These are phyloP conservation scores for Globisporangium paroecandrum DNA, from an alignment of 352 stramenopile genomes.

Conservation along the genomic window DNA sequence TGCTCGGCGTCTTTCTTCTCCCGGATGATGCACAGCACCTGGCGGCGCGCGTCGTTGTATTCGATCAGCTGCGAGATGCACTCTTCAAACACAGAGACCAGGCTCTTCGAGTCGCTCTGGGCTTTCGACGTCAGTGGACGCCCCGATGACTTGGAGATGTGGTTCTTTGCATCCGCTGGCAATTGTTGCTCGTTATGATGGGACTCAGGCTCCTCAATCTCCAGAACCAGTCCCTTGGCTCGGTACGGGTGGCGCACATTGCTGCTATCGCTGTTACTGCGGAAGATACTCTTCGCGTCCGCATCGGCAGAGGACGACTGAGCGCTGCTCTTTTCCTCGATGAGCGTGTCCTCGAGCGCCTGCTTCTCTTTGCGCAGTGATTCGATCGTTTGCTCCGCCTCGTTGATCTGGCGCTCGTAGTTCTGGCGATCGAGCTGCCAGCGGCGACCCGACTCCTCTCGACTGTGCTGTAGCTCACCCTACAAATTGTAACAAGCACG, in stretches of 20 bases:
- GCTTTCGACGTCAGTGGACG: slow-evolving; percentile 1
- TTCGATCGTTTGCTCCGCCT: slow-evolving; percentile 64
- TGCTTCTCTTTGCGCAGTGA: slow-evolving; percentile 53
- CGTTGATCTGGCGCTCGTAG: slow-evolving; percentile 58
- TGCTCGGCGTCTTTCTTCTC: slow-evolving; percentile 63
- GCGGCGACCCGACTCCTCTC: slow-evolving; percentile 56
- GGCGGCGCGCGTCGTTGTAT: slow-evolving; percentile 47
- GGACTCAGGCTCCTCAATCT: slow-evolving; percentile 12
- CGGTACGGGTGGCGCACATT: slow-evolving; percentile 11
- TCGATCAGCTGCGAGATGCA: slow-evolving; percentile 52
- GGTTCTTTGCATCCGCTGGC: slow-evolving; percentile 8
- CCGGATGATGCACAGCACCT: slow-evolving; percentile 62
- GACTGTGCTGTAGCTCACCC: slow-evolving; percentile 54
- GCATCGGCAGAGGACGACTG: background rate
- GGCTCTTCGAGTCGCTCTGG: background rate
- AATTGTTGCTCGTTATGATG: slow-evolving; percentile 11
- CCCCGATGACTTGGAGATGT: background rate
- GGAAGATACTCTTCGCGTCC: slow-evolving; percentile 7
- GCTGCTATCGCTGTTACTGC: background rate
- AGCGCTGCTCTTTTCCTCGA: slow-evolving; percentile 29
- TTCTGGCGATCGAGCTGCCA: slow-evolving; percentile 71
- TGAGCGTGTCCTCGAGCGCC: slow-evolving; percentile 49
- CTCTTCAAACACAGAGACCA: slow-evolving; percentile 41
- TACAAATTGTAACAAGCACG: slow-evolving; percentile 17
- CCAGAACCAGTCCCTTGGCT: slow-evolving; percentile 3